Evolutionary conservation across 129 eudicot genomes (phyloP), one percentile per base, ranked within the genome.

Genomic region (Lonicera japonica): DNA sequence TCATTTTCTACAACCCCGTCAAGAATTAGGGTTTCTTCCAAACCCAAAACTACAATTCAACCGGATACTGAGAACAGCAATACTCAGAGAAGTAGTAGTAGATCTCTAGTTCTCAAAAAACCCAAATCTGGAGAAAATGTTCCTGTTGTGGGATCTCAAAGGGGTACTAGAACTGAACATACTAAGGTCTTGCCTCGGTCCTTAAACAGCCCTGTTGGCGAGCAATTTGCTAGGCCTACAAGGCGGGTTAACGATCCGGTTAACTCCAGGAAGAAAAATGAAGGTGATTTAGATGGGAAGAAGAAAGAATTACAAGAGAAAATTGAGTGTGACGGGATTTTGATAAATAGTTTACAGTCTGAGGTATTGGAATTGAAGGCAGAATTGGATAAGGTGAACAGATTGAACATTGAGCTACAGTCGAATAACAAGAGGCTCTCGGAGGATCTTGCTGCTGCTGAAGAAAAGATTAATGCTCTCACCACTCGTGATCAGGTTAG

Each of bases 401-500:
- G 57, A 22, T 41, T 55, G 47, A 70, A 63, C 25, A 56, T 40
- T 55, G 63, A 70, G 47, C 69, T 70, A 43, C 69, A 55, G 18
- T 62, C 63, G 2, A 56, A 18, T n/a, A 70, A 70, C 51, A 15
- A 19, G 34, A 53, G 56, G 68, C 64, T 70, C 36, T 62, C 69
- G 0, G 50, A 58, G 41, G 69, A 70, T 20, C 75, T 70, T 55
- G 75, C 51, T 16, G 24, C 47, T 29, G 75, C 69, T 38, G 23
- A 62, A 41, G 25, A 69, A 19, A 54, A 62, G 62, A 61, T 62
- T 62, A 43, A 63, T 41, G 20, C 56, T 34, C 50, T 62, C 15
- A 54, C 57, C 50, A 40, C 63, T 47, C 39, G 17, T 47, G 23
- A 41, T 51, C 60, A 70, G 75, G 75, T 70, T 21, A 56, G 25